Conservation (phyloP, 202 grass and related monocot species). For the Zizania palustris region DNA sequence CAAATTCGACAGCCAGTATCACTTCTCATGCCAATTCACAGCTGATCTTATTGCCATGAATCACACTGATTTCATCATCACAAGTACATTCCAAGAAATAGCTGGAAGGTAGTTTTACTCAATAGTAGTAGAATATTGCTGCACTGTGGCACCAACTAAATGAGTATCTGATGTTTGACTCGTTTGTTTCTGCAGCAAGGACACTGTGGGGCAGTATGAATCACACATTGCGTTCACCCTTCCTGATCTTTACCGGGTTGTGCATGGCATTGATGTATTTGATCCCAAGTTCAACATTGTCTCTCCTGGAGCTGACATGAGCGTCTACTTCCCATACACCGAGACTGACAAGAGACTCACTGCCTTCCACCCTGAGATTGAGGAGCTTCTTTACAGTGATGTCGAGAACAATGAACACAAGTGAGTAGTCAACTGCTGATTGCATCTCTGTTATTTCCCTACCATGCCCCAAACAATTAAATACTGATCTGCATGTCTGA, state of each 20-base stretch:
- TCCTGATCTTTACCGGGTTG: conserved; percentile 86
- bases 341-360: conserved; percentile 87
- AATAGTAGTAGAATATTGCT: neutral
- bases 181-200: conserved; percentile 65
- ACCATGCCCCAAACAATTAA: conserved; percentile 12
- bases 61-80: conserved; percentile 92
- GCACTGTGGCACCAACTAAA: neutral
- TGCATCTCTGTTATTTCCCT: neutral
- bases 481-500: neutral
- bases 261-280: conserved; percentile 91
- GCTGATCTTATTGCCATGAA: conserved; percentile 96
- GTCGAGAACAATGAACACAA: conserved; percentile 85
- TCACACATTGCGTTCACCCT: conserved; percentile 88
- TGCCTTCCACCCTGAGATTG: conserved; percentile 79
- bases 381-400: conserved; percentile 80
- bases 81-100: conserved; percentile 96
- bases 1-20: conserved; percentile 91
- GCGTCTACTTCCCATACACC: conserved; percentile 78
- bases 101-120: conserved; percentile 70
- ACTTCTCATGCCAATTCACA: conserved; percentile 96
- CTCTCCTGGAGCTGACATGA: conserved; percentile 91
- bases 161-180: conserved; percentile 25
- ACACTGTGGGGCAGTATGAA: conserved; percentile 87
- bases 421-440: conserved; percentile 52
- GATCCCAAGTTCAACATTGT: conserved; percentile 98